Percentiles rank a stretch among this genome's conserved stretches.
Conservation (phyloP, 768 basidiomycete genomes). For the Vararia minispora region DNA sequence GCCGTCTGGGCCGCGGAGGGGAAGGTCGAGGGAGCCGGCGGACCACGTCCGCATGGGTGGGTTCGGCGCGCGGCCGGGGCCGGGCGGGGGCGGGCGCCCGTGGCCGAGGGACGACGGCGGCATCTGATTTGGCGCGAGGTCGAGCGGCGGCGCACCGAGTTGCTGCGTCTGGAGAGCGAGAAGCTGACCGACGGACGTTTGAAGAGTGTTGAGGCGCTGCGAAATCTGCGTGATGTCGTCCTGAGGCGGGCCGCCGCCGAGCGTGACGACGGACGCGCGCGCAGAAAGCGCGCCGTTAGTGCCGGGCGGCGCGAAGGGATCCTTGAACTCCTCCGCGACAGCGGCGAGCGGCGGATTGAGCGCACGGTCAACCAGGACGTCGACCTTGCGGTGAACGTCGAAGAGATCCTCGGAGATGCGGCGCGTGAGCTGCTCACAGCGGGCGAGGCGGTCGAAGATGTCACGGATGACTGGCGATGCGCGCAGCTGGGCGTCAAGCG, state of each 20-base stretch:
- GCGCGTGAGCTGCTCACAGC: constrained; percentile 57
- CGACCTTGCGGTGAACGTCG: constrained; percentile 70
- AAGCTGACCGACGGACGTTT: constrained; percentile 77
- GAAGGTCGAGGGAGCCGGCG: constrained; percentile 66
- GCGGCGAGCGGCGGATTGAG: constrained; percentile 27
- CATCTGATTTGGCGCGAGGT: constrained; percentile 18
- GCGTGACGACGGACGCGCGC: constrained; percentile 27
- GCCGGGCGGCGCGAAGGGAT: constrained; percentile 72
- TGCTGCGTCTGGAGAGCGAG: constrained; percentile 71
- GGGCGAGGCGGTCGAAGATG: constrained; percentile 60
- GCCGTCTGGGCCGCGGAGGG: constrained; percentile 40
- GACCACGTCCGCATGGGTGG: constrained; percentile 80
- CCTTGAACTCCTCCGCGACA: constrained; percentile 61
- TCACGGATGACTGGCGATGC: constrained; percentile 67
- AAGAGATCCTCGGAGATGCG: constrained; percentile 67
- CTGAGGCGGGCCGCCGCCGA: constrained; percentile 61
- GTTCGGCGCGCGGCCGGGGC: constrained; percentile 54
- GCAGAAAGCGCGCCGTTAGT: no score
- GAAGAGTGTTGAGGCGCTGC: constrained; percentile 67
- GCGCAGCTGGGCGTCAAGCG: constrained; percentile 66
- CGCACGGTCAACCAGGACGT: constrained; percentile 61
- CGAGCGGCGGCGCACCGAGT: constrained; percentile 22
- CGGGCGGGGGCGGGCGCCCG: constrained; percentile 53
- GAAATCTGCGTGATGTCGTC: constrained; percentile 72
- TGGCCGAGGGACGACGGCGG: constrained; percentile 39